Conservation (phyloP, 495 filamentous ascomycete species). For the Aspergillus funiculosus region DNA sequence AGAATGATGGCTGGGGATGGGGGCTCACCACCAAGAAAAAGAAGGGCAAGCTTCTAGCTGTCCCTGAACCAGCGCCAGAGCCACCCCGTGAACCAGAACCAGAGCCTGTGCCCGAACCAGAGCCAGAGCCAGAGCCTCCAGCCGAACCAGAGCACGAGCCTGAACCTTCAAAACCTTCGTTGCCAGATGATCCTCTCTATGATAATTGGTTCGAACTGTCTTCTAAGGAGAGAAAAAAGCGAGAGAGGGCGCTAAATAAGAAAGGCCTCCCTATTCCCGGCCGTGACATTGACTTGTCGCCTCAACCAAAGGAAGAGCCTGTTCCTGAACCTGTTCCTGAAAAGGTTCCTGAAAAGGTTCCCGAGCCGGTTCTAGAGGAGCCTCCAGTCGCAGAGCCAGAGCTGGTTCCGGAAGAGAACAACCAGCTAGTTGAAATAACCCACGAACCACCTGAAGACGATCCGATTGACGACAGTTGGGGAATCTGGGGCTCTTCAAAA, state of each 20-base stretch:
- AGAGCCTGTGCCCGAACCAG: slow-evolving; percentile 25
- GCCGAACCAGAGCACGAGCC: slow-evolving; percentile 29
- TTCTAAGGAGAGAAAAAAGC: slow-evolving; percentile 38
- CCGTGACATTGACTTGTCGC: slow-evolving; percentile 30
- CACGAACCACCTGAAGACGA: slow-evolving; percentile 27
- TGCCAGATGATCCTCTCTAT: slow-evolving; percentile 36
- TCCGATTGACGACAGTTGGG: slow-evolving; percentile 33
- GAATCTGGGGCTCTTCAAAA: slow-evolving; percentile 32
- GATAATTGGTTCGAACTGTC: slow-evolving; percentile 31
- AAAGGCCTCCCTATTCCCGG: slow-evolving; percentile 37
- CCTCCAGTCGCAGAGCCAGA: slow-evolving; percentile 7
- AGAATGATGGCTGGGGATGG: slow-evolving; percentile 18
- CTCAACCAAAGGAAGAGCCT: slow-evolving; percentile 15
- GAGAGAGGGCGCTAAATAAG: slow-evolving; percentile 31
- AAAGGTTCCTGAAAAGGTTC: slow-evolving; percentile 19
- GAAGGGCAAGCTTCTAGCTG: slow-evolving; percentile 18
- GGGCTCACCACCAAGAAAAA: slow-evolving; percentile 17
- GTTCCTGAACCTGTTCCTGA: slow-evolving; percentile 18
- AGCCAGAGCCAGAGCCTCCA: slow-evolving; percentile 28
- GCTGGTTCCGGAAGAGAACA: slow-evolving; percentile 15
- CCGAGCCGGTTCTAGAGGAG: slow-evolving; percentile 16
- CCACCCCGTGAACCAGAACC: slow-evolving; percentile 28
- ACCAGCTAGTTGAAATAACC: slow-evolving; percentile 13
- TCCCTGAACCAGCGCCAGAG: slow-evolving; percentile 25
- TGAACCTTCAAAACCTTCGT: slow-evolving; percentile 21